Base-by-base conservation (phyloP, 257 asterid genomes). In the Fraxinus quadrangulata region DNA sequence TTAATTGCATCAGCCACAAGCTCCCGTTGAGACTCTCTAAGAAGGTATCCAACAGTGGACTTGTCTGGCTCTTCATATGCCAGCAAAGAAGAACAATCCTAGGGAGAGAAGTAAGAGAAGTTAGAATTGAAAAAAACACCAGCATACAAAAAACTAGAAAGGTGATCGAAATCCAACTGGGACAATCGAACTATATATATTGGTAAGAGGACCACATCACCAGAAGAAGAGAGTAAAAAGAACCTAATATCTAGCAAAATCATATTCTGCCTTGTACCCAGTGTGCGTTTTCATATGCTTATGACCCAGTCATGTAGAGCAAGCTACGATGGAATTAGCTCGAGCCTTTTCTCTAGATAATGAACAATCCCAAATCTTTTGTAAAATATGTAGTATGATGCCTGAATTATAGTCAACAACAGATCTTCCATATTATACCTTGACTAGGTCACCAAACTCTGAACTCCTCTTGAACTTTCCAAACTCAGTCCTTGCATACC, bases 1-100 rank as follows among this genome's bases (percentile, higher is more conserved):
- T 93, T 95, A 70, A 92, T 90, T n/a, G 98, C 97, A 86, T 95
- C 99, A 10, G 99, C 99, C 82, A 92, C 92, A 67, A 92, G 89
- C 77, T 92, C 99, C 51, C 94, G 88, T 79, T 93, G 99, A 37
- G 97, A 78, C 28, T 92, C 92, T 71, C 80, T 86, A 63, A 93
- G 92, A 75, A 95, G 94, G 85, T 95, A 95, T 75, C 97, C 99
- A 28, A 95, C 94, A 6, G 91, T 83, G 45, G 93, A 89, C 78
- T 84, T 84, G 75, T 83, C 82, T 37, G 99, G 98, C 67, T 90
- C 84, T 75, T 89, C 97, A 36, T 91, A 93, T 16, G 97, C 99
- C 82, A 95, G 84, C 81, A 95, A 86, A 66, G 97, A 92, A 75
- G 97, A 97, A 82, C 98, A 95, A 67, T 95, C 99, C 99, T 95